Conservation (phyloP, 2,329 filamentous ascomycete species). For the Lomentospora prolificans region DNA sequence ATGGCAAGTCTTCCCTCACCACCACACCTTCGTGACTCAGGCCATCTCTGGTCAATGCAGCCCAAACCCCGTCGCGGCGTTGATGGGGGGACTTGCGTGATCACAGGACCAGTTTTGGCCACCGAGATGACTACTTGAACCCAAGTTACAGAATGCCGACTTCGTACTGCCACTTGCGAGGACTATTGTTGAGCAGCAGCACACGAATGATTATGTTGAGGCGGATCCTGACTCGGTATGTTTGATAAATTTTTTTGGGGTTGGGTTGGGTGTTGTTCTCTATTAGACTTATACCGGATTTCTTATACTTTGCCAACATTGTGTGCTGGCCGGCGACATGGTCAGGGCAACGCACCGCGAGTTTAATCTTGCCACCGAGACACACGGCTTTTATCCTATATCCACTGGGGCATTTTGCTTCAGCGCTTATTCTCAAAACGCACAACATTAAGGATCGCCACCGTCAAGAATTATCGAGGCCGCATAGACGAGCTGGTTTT, state of each 20-base stretch:
- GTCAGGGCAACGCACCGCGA: background rate
- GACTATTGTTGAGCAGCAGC: too few species aligned
- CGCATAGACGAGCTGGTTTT: background rate
- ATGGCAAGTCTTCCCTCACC: background rate
- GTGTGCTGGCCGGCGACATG: too few species aligned
- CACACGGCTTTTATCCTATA: background rate
- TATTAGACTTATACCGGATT: background rate
- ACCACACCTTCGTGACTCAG: background rate
- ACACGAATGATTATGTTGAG: too few species aligned
- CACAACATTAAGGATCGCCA: background rate
- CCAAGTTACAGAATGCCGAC: background rate
- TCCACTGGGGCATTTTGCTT: background rate
- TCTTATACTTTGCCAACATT: too few species aligned
- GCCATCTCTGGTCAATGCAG: conserved; percentile 4
- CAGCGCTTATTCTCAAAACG: background rate
- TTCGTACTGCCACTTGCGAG: background rate
- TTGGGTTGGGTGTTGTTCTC: too few species aligned
- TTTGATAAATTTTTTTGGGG: too few species aligned
- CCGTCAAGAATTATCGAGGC: background rate
- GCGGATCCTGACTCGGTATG: too few species aligned
- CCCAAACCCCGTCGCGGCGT: background rate
- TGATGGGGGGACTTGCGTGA: conserved; percentile 2
- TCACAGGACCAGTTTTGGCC: conserved; percentile 8
- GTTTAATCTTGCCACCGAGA: background rate
- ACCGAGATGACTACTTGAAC: background rate